These are phyloP conservation scores for Phytophthora tubulina DNA, from an alignment of 352 stramenopile species.

Conservation along the genomic window DNA sequence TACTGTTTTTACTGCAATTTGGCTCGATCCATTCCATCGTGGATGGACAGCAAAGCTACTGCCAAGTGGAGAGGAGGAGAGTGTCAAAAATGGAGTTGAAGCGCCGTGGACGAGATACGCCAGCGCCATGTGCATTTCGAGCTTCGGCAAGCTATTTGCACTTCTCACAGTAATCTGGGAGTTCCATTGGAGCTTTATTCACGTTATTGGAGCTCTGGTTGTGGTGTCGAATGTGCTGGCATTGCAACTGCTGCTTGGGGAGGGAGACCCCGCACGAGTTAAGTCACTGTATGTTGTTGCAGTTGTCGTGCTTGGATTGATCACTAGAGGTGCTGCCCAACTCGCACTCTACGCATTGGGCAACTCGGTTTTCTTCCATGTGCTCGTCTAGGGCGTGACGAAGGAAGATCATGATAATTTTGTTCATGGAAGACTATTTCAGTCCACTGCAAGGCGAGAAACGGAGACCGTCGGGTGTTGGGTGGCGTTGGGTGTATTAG, in stretches of 20 bases:
- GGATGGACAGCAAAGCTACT: constrained; percentile 58
- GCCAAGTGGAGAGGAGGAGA: constrained; percentile 8
- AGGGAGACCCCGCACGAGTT: constrained; percentile 46
- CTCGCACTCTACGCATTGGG: constrained; percentile 71
- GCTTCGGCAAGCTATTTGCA: constrained; percentile 88
- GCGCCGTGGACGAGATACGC: constrained; percentile 50
- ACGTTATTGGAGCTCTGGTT: constrained; percentile 82
- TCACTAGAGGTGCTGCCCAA: constrained; percentile 55
- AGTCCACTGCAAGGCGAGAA: constrained; percentile 25
- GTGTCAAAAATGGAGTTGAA: constrained; percentile 3
- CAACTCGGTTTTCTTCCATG: constrained; percentile 82
- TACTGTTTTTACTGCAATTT: constrained; percentile 59
- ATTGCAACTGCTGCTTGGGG: constrained; percentile 71
- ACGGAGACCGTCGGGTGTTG: constrained; percentile 15
- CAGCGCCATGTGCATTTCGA: constrained; percentile 81
- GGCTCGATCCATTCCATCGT: constrained; percentile 59
- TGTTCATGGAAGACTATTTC: constrained; percentile 34
- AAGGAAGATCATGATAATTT: constrained; percentile 19
- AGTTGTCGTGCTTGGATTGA: constrained; percentile 53
- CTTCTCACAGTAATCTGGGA: constrained; percentile 89
- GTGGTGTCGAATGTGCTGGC: constrained; percentile 79
- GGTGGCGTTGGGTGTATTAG: constrained; percentile 9
- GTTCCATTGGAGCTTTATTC: constrained; percentile 87
- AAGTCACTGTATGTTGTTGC: constrained; percentile 50
- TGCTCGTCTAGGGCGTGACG: constrained; percentile 53